phyloP scores from a whole-genome alignment of 1,284 basidiomycete species.

The Pholiota adiposa region DNA sequence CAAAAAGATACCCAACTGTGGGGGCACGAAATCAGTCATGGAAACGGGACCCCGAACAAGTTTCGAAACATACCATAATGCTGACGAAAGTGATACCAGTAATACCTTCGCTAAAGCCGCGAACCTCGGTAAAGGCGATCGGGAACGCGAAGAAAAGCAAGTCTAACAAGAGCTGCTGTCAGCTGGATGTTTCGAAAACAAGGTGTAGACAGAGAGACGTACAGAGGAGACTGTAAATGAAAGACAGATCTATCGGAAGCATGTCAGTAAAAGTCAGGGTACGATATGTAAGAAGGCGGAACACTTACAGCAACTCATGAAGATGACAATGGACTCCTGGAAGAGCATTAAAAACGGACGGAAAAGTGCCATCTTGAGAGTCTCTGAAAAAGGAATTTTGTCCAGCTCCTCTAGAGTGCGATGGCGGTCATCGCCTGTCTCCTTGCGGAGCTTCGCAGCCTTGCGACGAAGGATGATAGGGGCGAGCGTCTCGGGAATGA shows the following conservation, averaged over 20 bases:
- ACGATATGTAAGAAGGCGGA: not conserved
- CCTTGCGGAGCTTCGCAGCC: slow-evolving; percentile 36
- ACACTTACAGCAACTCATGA: slow-evolving; percentile 46
- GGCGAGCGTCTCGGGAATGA: slow-evolving; percentile 61
- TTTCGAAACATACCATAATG: slow-evolving; percentile 40
- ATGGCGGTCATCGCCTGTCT: slow-evolving; percentile 38
- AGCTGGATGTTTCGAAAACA: not conserved
- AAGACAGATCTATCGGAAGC: slow-evolving; percentile 25
- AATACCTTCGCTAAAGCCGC: slow-evolving; percentile 47
- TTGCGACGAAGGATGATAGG: slow-evolving; percentile 51
- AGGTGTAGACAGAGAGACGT: not conserved
- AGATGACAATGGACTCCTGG: slow-evolving; percentile 44
- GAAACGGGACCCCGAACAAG: not conserved
- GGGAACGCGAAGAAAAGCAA: slow-evolving; percentile 46
- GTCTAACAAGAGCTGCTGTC: slow-evolving; percentile 25
- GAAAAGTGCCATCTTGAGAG: slow-evolving; percentile 38
- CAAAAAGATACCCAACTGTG: slow-evolving; percentile 40
- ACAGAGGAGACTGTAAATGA: slow-evolving; percentile 30
- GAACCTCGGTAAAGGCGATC: slow-evolving; percentile 40
- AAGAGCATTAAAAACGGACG: slow-evolving; percentile 50
- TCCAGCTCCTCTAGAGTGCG: slow-evolving; percentile 39
- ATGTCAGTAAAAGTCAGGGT: not conserved
- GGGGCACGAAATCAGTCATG: slow-evolving; percentile 2
- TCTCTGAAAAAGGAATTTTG: slow-evolving; percentile 31
- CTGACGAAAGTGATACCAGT: slow-evolving; percentile 55